These are phyloP conservation scores for Trichoderma sp. DNA, from an alignment of 2,329 filamentous ascomycete genomes.

Conservation along the genomic window DNA sequence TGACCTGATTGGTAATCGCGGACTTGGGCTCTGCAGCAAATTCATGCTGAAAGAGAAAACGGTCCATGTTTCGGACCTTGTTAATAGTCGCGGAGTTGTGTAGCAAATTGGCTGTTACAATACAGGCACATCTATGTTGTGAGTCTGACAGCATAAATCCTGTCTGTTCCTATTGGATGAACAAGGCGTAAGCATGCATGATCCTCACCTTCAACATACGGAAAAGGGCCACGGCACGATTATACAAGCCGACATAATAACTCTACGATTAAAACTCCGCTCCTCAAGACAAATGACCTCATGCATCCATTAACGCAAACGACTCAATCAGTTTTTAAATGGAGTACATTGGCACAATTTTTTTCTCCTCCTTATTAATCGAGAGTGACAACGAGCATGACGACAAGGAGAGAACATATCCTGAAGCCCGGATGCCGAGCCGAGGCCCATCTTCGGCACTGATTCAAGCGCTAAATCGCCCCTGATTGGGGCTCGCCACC, in stretches of 20 bases:
- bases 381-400: background rate
- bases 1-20: background rate
- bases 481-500: background rate
- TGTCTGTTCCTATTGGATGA: background rate
- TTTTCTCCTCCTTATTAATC: background rate
- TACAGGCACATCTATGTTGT: too few relatives aligned
- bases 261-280: background rate
- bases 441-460: conserved; percentile 10
- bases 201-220: background rate
- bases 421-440: background rate
- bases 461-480: background rate
- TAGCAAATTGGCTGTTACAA: too few relatives aligned
- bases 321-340: background rate
- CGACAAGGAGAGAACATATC: background rate
- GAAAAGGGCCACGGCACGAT: background rate
- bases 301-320: background rate
- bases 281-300: background rate
- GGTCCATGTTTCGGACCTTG: background rate
- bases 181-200: background rate
- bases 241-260: background rate
- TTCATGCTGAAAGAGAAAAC: background rate
- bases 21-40: background rate
- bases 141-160: too few relatives aligned
- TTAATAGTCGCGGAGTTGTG: background rate
- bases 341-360: background rate